Conservation (phyloP, 2,329 filamentous ascomycete genomes). For the Escovopsis sp. region DNA sequence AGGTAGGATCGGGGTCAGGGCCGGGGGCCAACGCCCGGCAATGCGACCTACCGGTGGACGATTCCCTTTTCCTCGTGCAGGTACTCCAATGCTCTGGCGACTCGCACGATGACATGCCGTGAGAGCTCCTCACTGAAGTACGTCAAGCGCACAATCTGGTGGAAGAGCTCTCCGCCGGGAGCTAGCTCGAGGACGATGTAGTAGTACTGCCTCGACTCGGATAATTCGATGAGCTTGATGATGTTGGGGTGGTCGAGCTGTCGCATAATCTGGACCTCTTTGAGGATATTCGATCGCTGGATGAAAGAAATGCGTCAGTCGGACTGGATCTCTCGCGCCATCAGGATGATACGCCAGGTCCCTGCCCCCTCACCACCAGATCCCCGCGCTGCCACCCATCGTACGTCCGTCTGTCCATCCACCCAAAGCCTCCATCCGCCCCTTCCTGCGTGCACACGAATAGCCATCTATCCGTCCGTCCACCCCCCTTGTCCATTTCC, state of each 20-base stretch:
- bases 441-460: too few relatives aligned
- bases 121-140: slow-evolving; percentile 97
- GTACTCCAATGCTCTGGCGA: slow-evolving; percentile 88
- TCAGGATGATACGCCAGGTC: too few relatives aligned
- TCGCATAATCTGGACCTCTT: slow-evolving; percentile 98
- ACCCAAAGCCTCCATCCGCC: too few relatives aligned
- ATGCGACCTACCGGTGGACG: slow-evolving; percentile 68
- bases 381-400: too few relatives aligned
- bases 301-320: slow-evolving; percentile 8
- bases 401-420: too few relatives aligned
- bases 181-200: slow-evolving; percentile 94
- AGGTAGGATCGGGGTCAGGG: too few relatives aligned
- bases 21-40: too few relatives aligned
- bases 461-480: too few relatives aligned
- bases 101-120: slow-evolving; percentile 84
- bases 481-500: too few relatives aligned
- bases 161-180: slow-evolving; percentile 90
- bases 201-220: slow-evolving; percentile 88
- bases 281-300: slow-evolving; percentile 94
- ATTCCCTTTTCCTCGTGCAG: slow-evolving; percentile 89
- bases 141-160: slow-evolving; percentile 93
- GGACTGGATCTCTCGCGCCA: slow-evolving; percentile 12
- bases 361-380: too few relatives aligned
- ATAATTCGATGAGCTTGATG: slow-evolving; percentile 83
- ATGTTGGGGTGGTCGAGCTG: slow-evolving; percentile 94